phyloP scores from a whole-genome alignment of 306 rosid genomes.

The Astragalus membranaceus region DNA sequence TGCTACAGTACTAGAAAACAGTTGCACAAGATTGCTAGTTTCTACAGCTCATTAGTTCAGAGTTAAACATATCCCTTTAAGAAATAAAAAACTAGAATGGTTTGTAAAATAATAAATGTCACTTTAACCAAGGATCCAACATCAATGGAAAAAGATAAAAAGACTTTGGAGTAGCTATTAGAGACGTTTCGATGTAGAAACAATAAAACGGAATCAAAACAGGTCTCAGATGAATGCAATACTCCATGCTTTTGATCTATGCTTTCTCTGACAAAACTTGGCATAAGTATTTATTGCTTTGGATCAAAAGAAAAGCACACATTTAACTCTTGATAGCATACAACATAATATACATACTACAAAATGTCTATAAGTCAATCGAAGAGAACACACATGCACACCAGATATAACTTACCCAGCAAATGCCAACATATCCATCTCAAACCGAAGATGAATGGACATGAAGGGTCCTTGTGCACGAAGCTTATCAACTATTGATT shows the following conservation, averaged over 20 bases:
- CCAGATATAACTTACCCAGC: slow-evolving; percentile 69
- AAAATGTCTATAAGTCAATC: neutral
- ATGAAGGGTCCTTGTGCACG: slow-evolving; percentile 86
- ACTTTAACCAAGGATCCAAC: neutral
- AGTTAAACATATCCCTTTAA: neutral
- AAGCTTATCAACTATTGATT: slow-evolving; percentile 89
- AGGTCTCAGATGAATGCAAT: neutral
- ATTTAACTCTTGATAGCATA: neutral
- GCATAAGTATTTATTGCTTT: neutral
- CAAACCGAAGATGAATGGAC: slow-evolving; percentile 97
- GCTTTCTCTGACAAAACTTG: slow-evolving; percentile 10
- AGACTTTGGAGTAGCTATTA: neutral
- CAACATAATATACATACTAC: neutral
- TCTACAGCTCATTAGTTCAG: neutral
- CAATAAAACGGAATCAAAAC: neutral
- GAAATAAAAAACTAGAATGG: neutral
- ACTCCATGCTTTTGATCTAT: neutral
- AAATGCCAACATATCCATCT: slow-evolving; percentile 99
- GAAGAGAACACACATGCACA: neutral
- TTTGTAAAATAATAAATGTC: neutral
- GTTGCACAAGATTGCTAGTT: neutral
- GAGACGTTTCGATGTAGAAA: neutral
- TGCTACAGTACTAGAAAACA: neutral
- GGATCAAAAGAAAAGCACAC: neutral
- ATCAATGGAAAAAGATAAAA: neutral